A percentile compares a stretch with the other conserved stretches of the same genome.
These are phyloP conservation scores for Ophiosphaerella narmari DNA, from an alignment of 2,329 filamentous ascomycete species.

Conservation along the genomic window DNA sequence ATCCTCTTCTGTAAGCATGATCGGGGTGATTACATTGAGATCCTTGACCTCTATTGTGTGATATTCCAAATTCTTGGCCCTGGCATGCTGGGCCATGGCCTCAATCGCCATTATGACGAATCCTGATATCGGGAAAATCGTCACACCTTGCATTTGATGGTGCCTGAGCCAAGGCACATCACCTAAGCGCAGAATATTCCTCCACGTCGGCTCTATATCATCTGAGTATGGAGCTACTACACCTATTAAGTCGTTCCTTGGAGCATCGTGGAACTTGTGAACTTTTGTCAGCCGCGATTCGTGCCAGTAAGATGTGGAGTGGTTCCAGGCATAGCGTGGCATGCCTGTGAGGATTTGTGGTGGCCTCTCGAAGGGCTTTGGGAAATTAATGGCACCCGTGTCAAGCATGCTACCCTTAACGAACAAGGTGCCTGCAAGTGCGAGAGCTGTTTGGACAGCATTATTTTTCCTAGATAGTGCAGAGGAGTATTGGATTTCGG, in stretches of 20 bases:
- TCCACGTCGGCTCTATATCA: constrained; percentile 46
- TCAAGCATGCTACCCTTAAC: constrained; percentile 18
- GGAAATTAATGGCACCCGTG: constrained; percentile 30
- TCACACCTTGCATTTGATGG: constrained; percentile 47
- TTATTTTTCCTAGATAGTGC: constrained; percentile 31
- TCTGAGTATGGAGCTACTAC: constrained; percentile 28
- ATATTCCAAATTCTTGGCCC: constrained; percentile 12
- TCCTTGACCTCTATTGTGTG: constrained; percentile 23
- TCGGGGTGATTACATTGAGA: constrained; percentile 21
- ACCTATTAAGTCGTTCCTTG: constrained; percentile 28
- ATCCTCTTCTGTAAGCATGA: constrained; percentile 35
- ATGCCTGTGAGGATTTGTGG: constrained; percentile 27
- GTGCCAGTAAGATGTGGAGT: constrained; percentile 28
- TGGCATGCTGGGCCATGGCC: constrained; percentile 25
- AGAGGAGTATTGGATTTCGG: constrained; percentile 17
- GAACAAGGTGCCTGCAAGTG: constrained; percentile 19
- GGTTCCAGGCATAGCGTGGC: constrained; percentile 40
- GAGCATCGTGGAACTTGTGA: constrained; percentile 16
- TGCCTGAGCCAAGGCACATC: constrained; percentile 55
- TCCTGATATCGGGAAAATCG: constrained; percentile 40
- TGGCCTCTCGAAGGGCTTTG: constrained; percentile 20
- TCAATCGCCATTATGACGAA: constrained; percentile 40
- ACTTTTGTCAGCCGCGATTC: constrained; percentile 12
- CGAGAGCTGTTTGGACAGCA: constrained; percentile 21
- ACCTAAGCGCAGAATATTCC: constrained; percentile 50